A percentile compares a stretch with the other conserved stretches of the same genome.
Conservation (phyloP, 768 basidiomycete species). For the Suillus subaureus region DNA sequence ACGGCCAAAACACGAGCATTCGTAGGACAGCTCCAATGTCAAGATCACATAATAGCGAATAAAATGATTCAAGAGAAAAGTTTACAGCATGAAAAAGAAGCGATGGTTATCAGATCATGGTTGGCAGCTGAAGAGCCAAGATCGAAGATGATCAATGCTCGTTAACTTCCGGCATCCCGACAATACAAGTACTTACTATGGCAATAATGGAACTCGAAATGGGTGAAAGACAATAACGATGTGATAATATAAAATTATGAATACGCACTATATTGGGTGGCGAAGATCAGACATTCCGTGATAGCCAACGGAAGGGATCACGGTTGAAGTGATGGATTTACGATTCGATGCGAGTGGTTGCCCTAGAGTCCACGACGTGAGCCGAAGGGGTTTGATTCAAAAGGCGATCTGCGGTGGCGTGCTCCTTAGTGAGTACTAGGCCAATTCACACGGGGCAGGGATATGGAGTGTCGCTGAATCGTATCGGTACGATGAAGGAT, state of each 20-base stretch:
- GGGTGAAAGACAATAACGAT: neutral
- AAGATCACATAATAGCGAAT: too few relatives aligned
- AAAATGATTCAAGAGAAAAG: neutral
- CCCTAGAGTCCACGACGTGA: neutral
- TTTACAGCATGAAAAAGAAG: neutral
- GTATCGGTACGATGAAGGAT: neutral
- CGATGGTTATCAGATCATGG: constrained; percentile 11
- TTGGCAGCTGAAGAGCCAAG: constrained; percentile 13
- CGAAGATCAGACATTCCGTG: constrained; percentile 8
- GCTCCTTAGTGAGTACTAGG: neutral
- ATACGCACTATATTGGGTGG: neutral
- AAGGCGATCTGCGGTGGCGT: constrained; percentile 3
- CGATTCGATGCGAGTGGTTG: constrained; percentile 4
- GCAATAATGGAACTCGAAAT: constrained; percentile 2
- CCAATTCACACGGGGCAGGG: neutral
- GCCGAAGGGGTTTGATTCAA: neutral
- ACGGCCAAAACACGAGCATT: neutral
- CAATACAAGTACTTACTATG: neutral
- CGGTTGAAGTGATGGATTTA: neutral
- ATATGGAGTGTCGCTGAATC: neutral
- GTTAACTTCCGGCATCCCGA: too few relatives aligned
- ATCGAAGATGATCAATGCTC: constrained; percentile 13
- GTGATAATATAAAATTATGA: neutral
- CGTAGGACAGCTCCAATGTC: neutral
- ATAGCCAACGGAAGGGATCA: neutral